Base-by-base conservation (phyloP, 2,329 filamentous ascomycete genomes). In the Ceratocystis huliohia region DNA sequence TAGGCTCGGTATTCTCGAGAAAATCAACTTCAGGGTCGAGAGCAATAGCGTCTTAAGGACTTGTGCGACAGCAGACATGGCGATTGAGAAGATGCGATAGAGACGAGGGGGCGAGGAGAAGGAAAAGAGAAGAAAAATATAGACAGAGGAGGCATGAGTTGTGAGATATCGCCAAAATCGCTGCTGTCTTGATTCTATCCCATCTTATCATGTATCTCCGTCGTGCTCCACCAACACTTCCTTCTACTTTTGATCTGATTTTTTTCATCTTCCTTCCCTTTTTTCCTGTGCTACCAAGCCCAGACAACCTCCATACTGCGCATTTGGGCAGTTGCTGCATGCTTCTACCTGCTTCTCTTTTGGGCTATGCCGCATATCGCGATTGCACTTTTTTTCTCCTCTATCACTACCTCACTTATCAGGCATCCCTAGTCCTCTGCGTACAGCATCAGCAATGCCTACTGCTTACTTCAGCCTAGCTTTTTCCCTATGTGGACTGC, bases 401-500 rank as follows among this genome's bases (percentile, higher is more conserved):
- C n/a, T 20, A 10, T 33, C 25, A 37, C 56, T 5, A 33, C 28
- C 56, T 59, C 56, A 59, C 15, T 59, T 59, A 33, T n/a, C 56
- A 59, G 56, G 56, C 56, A 59, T 53, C 48, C 56, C 15, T 25
- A 53, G n/a, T 53, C n/a, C 10, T 53, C 15, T 53, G 48, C 7
- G 1, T n/a, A 8, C 56, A 13, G 28, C 10, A 37, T 59, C 56
- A 59, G 56, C 15, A 59, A 59, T 59, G 56, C 56, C 56, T 6
- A 37, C 56, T 59, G 56, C 56, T 37, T 59, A 59, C 56, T 59
- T 59, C 30, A 59, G 33, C 15, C 28, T 59, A 8, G 56, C 56
- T 13, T 8, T 59, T 7, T 59, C 56, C 5, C 25, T 37, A 7
- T 59, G 56, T n/a, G 56, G 56, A n/a, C 56, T 59, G 56, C 28